Percentiles rank a stretch among this genome's conserved stretches.
These are phyloP conservation scores for Artemisia annua DNA, from an alignment of 129 eudicot genomes.

Conservation along the genomic window DNA sequence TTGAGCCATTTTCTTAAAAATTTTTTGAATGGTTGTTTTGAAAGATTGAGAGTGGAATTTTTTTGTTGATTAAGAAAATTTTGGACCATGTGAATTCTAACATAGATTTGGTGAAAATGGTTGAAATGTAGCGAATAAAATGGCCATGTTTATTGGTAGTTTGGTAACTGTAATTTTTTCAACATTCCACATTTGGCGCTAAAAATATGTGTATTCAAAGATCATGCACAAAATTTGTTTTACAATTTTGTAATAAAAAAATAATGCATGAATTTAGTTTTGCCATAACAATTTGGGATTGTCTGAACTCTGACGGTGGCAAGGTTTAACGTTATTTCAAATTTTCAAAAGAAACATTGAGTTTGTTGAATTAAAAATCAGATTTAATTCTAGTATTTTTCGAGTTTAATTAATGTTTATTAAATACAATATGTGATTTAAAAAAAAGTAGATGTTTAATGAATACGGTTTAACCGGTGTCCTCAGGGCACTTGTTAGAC, in stretches of 20 bases:
- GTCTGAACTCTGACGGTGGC: too few species aligned
- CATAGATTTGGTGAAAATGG: constrained; percentile 28
- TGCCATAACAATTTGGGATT: too few species aligned
- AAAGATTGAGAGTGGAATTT: constrained; percentile 12
- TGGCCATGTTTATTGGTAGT: constrained; percentile 20
- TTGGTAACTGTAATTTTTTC: constrained; percentile 24
- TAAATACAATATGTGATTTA: too few species aligned
- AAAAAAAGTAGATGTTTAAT: too few species aligned
- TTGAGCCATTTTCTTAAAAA: constrained; percentile 56
- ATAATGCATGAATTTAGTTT: too few species aligned
- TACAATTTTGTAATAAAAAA: not conserved
- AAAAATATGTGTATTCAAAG: not conserved
- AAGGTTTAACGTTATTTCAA: too few species aligned
- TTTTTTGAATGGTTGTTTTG: constrained; percentile 1
- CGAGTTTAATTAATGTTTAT: too few species aligned
- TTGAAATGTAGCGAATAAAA: constrained; percentile 32
- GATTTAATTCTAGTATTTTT: too few species aligned
- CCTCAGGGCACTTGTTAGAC: too few species aligned
- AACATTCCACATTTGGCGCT: constrained; percentile 34
- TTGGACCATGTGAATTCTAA: constrained; percentile 29
- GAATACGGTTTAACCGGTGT: too few species aligned
- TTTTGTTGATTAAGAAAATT: constrained; percentile 6
- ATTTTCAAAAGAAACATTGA: too few species aligned
- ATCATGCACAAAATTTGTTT: not conserved
- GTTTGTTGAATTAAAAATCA: too few species aligned